phyloP scores from a whole-genome alignment of 2,329 filamentous ascomycete genomes.

The Diplodia scrobiculata region DNA sequence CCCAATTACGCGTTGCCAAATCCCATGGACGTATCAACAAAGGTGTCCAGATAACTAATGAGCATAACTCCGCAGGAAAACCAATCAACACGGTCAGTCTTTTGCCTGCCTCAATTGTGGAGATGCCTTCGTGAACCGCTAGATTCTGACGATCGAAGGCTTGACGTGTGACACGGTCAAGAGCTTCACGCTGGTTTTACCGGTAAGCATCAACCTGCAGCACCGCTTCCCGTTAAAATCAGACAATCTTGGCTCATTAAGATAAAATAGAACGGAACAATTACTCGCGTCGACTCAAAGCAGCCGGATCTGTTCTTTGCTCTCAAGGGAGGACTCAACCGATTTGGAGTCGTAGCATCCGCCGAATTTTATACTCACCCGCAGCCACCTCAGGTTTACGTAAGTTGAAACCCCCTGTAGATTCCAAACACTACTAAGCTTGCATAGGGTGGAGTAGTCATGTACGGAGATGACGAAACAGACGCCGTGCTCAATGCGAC shows the following conservation, averaged over 20 bases:
- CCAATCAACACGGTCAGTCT: neutral
- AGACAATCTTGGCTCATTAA: neutral
- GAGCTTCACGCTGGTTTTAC: constrained; percentile 3
- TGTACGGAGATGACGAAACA: neutral
- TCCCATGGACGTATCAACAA: neutral
- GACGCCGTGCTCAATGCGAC: constrained; percentile 1
- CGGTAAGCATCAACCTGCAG: neutral
- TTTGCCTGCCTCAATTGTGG: neutral
- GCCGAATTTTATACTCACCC: neutral
- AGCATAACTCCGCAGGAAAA: neutral
- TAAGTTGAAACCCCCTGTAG: neutral
- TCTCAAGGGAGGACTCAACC: constrained; percentile 44
- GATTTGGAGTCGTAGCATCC: constrained; percentile 44
- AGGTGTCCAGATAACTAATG: neutral
- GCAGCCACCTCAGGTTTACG: neutral
- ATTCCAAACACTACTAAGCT: neutral
- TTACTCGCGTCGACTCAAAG: constrained; percentile 12
- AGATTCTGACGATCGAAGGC: neutral
- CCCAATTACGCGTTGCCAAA: neutral
- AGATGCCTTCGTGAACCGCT: too few relatives aligned
- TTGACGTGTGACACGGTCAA: constrained; percentile 17
- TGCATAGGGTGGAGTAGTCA: neutral
- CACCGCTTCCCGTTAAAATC: fast-evolving
- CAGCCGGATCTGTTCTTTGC: constrained; percentile 40
- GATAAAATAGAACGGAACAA: neutral